phyloP scores from a whole-genome alignment of 2,329 filamentous ascomycete genomes.

The Septoria linicola region DNA sequence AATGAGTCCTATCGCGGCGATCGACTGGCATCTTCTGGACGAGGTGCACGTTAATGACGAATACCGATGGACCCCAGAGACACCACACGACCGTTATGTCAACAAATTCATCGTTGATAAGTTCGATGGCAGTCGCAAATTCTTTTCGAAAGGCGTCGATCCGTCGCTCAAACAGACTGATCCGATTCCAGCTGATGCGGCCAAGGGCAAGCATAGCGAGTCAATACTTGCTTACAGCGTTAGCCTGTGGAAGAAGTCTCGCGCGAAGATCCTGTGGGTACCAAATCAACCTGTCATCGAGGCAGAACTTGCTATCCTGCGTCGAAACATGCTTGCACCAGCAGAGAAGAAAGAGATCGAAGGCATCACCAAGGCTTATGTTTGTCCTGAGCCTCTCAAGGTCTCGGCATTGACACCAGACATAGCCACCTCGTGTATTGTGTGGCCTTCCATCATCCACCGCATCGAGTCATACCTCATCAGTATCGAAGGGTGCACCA shows the following conservation, averaged over 20 bases:
- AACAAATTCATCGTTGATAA: slow-evolving; percentile 57
- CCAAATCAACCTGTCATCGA: slow-evolving; percentile 77
- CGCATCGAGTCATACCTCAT: slow-evolving; percentile 80
- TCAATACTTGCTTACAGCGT: slow-evolving; percentile 78
- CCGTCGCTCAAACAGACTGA: slow-evolving; percentile 62
- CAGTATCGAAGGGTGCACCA: slow-evolving; percentile 68
- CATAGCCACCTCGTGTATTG: slow-evolving; percentile 70
- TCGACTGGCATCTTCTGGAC: slow-evolving; percentile 64
- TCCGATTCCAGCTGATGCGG: slow-evolving; percentile 59
- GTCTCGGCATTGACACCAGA: slow-evolving; percentile 71
- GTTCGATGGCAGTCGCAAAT: slow-evolving; percentile 59
- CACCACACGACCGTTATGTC: slow-evolving; percentile 43
- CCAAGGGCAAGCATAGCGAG: slow-evolving; percentile 40
- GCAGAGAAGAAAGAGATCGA: slow-evolving; percentile 55
- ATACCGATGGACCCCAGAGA: slow-evolving; percentile 48
- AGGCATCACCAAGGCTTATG: slow-evolving; percentile 51
- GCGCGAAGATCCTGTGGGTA: slow-evolving; percentile 54
- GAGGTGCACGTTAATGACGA: slow-evolving; percentile 42
- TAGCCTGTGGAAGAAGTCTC: slow-evolving; percentile 67
- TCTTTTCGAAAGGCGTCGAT: slow-evolving; percentile 51
- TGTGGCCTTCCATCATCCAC: slow-evolving; percentile 80
- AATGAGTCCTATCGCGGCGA: slow-evolving; percentile 31
- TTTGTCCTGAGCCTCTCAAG: slow-evolving; percentile 73
- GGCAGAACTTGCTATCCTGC: slow-evolving; percentile 69
- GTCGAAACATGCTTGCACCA: slow-evolving; percentile 81